phyloP scores from a whole-genome alignment of 2,329 filamentous ascomycete genomes.

The Penicillium paneum region DNA sequence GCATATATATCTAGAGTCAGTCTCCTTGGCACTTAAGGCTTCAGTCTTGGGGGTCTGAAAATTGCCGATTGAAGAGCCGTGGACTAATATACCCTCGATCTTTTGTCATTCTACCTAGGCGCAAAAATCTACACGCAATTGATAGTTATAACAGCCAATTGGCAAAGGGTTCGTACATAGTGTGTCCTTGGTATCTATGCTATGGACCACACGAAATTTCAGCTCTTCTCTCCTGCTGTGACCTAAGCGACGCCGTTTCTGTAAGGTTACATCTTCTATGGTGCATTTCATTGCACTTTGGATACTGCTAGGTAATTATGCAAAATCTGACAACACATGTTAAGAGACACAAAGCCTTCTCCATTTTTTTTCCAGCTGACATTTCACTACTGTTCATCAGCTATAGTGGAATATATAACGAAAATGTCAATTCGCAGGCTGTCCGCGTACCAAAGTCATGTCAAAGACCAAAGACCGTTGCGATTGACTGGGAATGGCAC shows the following conservation, averaged over 20 bases:
- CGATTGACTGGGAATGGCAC: constrained; percentile 27
- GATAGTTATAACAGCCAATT: not conserved
- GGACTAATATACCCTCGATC: not conserved
- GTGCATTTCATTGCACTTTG: not conserved
- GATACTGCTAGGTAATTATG: not conserved
- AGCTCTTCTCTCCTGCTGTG: not conserved
- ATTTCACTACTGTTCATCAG: not conserved
- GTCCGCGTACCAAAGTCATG: not conserved
- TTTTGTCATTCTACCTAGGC: not conserved
- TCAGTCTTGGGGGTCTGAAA: not conserved
- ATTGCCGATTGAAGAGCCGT: not conserved
- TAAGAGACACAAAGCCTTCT: not conserved
- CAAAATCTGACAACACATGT: not conserved
- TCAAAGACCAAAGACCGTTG: not conserved
- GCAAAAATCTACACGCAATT: not conserved
- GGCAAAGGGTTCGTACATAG: not conserved
- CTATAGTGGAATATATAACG: not conserved
- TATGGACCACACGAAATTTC: not conserved
- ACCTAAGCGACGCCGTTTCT: not conserved
- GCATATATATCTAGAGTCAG: not conserved
- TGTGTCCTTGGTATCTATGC: not conserved
- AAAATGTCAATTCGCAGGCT: not conserved
- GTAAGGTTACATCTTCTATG: constrained; percentile 3
- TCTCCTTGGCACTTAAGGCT: not conserved
- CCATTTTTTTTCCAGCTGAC: not conserved